Conservation (phyloP, 768 basidiomycete species). For the Dictyophora rubrovolvata region DNA sequence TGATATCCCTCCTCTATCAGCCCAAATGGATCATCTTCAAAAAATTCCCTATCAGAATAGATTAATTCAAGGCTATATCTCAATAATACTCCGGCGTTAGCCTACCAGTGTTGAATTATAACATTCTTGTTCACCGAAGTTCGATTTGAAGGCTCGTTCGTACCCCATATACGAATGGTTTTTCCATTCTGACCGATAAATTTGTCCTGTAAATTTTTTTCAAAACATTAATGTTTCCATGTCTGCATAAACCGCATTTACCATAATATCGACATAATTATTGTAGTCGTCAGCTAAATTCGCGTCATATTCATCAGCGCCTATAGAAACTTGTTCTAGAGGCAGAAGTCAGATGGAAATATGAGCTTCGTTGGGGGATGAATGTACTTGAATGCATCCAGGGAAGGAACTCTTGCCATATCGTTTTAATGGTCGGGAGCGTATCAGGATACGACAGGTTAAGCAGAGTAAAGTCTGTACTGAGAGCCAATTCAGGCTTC, state of each 20-base stretch:
- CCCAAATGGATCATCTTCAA: conserved; percentile 17
- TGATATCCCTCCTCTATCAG: conserved; percentile 17
- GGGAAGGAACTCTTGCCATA: conserved; percentile 27
- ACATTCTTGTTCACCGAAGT: conserved; percentile 29
- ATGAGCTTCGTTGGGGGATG: not conserved
- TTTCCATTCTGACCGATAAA: conserved; percentile 28
- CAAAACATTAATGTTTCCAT: not conserved
- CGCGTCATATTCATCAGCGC: conserved; percentile 32
- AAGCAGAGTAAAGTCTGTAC: conserved; percentile 25
- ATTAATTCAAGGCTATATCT: not conserved
- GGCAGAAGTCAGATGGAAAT: not conserved
- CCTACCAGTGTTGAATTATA: conserved; percentile 37
- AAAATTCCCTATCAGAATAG: conserved; percentile 15
- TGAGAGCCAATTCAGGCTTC: conserved; percentile 32
- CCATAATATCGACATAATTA: conserved; percentile 34
- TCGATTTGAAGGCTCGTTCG: conserved; percentile 28
- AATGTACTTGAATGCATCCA: conserved; percentile 18
- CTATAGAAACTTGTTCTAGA: conserved; percentile 33
- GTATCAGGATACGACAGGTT: conserved; percentile 33
- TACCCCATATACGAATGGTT: conserved; percentile 33
- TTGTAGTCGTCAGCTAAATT: conserved; percentile 31
- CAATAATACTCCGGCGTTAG: conserved; percentile 17
- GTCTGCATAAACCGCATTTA: conserved; percentile 5
- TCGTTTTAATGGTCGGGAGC: conserved; percentile 30
- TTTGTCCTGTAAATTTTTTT: conserved; percentile 1